Conservation (phyloP, 1,139 yeast genomes). For the Sugiyamaella xylanicola region DNA sequence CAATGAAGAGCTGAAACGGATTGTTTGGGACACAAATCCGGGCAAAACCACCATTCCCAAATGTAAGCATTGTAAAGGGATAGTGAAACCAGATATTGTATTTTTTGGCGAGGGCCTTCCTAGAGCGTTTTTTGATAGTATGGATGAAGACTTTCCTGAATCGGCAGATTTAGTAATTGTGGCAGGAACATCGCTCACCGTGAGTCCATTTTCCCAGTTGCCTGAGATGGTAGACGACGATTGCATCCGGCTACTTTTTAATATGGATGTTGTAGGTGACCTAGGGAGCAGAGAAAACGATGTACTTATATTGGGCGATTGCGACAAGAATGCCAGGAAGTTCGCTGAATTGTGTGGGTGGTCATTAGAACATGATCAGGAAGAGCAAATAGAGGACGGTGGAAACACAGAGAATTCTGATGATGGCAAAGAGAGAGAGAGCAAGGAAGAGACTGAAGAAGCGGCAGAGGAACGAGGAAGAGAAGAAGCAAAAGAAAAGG, state of each 20-base stretch:
- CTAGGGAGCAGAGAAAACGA: conserved; percentile 58
- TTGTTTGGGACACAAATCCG: conserved; percentile 42
- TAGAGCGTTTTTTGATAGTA: conserved; percentile 56
- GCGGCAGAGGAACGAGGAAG: not conserved
- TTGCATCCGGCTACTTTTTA: conserved; percentile 65
- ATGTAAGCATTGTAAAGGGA: conserved; percentile 47
- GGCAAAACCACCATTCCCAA: conserved; percentile 17
- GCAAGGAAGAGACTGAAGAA: not conserved
- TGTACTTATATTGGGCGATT: conserved; percentile 57
- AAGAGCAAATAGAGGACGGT: not conserved
- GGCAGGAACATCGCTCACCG: conserved; percentile 90
- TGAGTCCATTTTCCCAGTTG: conserved; percentile 83
- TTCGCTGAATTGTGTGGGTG: conserved; percentile 65
- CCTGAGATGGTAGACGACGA: conserved; percentile 62
- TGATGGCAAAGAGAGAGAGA: not conserved
- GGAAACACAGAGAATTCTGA: not conserved
- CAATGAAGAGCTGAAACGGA: conserved; percentile 51
- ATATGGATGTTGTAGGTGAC: conserved; percentile 77
- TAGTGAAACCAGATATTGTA: conserved; percentile 89
- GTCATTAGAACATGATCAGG: conserved; percentile 40
- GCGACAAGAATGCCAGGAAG: conserved; percentile 62
- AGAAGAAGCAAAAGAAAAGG: not conserved
- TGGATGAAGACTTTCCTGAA: conserved; percentile 56
- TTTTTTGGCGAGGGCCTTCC: conserved; percentile 93
- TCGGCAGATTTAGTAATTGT: conserved; percentile 75